Evolutionary conservation across 2,329 filamentous ascomycete species (phyloP), one percentile per base, ranked within the genome.

Genomic region (Blastomyces parvus): DNA sequence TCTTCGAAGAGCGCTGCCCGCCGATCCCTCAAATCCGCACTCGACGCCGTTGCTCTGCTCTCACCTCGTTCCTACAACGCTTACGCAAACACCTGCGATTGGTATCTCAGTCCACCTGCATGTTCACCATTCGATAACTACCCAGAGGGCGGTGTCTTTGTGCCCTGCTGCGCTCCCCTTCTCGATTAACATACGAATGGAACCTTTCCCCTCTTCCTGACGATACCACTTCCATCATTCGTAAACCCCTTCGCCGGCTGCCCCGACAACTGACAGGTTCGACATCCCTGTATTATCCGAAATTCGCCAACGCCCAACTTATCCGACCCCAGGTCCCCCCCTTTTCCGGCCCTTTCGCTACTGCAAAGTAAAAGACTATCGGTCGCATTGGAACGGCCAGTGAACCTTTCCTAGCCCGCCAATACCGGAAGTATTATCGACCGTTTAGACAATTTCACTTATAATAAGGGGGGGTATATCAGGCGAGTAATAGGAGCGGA

Each of bases 161-260:
- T 25, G n/a, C 56, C 52, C 59, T 62, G 22, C 56, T 62, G 60
- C 50, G 55, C 40, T n/a, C 19, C 55, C 42, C 40, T 59, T 62
- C 46, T 44, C 60, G 33, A 7, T 44, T 40, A 55, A 55, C 36
- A 30, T 53, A 50, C 62, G 48, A 50, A 50, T 50, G 48, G 48
- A 27, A 9, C 48, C 2, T 27, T 58, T 44, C 36, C 60, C 38
- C 64, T 59, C 65, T 64, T 65, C 62, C 59, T 64, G 27, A 55
- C 52, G 27, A 55, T 36, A 57, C 13, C 40, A 11, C 46, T 30
- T 59, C 57, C 40, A 57, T 57, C 27, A 42, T 38, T 38, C 40
- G 6, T 22, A 17, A 27, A 42, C 50, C n/a, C 19, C 62, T 52
- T 25, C 56, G 8, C 30, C 57, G 25, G 48, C 38, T n/a, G 40